Percentiles rank a stretch among this genome's conserved stretches.
These are phyloP conservation scores for Cylindrotheca fusiformis DNA, from an alignment of 108 stramenopile genomes.

Conservation along the genomic window DNA sequence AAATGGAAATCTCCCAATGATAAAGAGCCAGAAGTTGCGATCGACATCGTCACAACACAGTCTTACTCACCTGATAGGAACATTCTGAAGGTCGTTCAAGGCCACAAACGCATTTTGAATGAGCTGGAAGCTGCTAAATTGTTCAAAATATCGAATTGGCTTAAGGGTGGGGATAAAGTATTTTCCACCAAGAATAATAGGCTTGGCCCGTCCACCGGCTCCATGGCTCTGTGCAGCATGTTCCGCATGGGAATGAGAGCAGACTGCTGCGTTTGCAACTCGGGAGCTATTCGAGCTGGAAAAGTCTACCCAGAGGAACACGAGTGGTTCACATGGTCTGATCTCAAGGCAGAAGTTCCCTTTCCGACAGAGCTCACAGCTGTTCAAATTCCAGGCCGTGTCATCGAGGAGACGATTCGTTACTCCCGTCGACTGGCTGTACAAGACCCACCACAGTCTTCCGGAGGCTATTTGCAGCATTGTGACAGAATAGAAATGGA, in stretches of 20 bases:
- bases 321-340: conserved; percentile 37
- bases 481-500: conserved; percentile 29
- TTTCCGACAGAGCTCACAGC: conserved; percentile 31
- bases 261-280: conserved; percentile 43
- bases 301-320: conserved; percentile 17
- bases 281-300: conserved; percentile 41
- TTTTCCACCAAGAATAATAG: conserved; percentile 41
- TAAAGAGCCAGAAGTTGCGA: conserved; percentile 13
- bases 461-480: conserved; percentile 29
- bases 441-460: conserved; percentile 10
- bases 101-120: conserved; percentile 18
- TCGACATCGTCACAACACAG: conserved; percentile 22
- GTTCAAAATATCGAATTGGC: conserved; percentile 24
- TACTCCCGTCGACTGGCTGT: conserved; percentile 20
- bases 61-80: conserved; percentile 15
- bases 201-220: conserved; percentile 22
- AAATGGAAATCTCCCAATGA: conserved; percentile 14
- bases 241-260: conserved; percentile 32
- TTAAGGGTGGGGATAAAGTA: neutral
- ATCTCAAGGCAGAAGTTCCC: conserved; percentile 47
- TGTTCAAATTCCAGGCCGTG: conserved; percentile 29
- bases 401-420: conserved; percentile 31
- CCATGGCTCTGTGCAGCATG: conserved; percentile 18
- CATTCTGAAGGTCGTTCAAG: conserved; percentile 17
- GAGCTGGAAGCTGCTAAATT: conserved; percentile 34